Percentiles rank a stretch among this genome's conserved stretches.
Evolutionary conservation across 2,329 filamentous ascomycete genomes (phyloP).

Genomic region (Setomelanomma holmii): DNA sequence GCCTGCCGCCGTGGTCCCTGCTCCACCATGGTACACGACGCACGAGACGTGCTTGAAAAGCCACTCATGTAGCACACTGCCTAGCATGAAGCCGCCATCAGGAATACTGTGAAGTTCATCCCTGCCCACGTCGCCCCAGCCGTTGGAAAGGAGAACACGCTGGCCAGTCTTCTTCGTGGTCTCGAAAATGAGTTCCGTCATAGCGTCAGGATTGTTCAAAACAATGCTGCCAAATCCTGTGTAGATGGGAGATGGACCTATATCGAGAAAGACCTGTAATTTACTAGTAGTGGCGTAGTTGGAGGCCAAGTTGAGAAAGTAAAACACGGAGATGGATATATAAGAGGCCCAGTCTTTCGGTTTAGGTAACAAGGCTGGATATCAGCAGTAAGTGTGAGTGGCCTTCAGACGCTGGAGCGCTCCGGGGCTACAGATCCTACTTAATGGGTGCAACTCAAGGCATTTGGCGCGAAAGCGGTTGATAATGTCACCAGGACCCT

Average conservation of each 20-base stretch:
- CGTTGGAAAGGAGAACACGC: slow-evolving; percentile 62
- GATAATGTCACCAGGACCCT: slow-evolving; percentile 56
- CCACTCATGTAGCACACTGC: slow-evolving; percentile 55
- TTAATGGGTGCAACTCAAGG: slow-evolving; percentile 53
- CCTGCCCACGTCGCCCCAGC: slow-evolving; percentile 52
- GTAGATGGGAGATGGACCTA: slow-evolving; percentile 60
- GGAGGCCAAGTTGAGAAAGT: slow-evolving; percentile 50
- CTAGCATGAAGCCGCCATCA: slow-evolving; percentile 57
- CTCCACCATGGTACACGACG: no score
- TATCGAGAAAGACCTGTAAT: slow-evolving; percentile 53
- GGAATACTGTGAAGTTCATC: slow-evolving; percentile 26
- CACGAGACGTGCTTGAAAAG: no score
- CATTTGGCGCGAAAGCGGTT: slow-evolving; percentile 51
- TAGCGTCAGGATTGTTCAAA: slow-evolving; percentile 55
- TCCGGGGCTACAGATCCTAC: slow-evolving; percentile 45
- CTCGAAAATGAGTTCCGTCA: slow-evolving; percentile 55
- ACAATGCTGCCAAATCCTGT: slow-evolving; percentile 66
- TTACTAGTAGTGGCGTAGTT: slow-evolving; percentile 49
- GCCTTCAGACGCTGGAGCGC: slow-evolving; percentile 48
- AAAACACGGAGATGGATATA: slow-evolving; percentile 53
- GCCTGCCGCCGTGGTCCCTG: no score
- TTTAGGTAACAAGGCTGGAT: slow-evolving; percentile 42
- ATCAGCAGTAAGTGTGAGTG: slow-evolving; percentile 57
- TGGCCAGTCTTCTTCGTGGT: slow-evolving; percentile 47
- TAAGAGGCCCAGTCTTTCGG: slow-evolving; percentile 22